A percentile compares a stretch with the other conserved stretches of the same genome.
phyloP scores from a whole-genome alignment of 2,329 filamentous ascomycete genomes.

The Penicillium sp. region DNA sequence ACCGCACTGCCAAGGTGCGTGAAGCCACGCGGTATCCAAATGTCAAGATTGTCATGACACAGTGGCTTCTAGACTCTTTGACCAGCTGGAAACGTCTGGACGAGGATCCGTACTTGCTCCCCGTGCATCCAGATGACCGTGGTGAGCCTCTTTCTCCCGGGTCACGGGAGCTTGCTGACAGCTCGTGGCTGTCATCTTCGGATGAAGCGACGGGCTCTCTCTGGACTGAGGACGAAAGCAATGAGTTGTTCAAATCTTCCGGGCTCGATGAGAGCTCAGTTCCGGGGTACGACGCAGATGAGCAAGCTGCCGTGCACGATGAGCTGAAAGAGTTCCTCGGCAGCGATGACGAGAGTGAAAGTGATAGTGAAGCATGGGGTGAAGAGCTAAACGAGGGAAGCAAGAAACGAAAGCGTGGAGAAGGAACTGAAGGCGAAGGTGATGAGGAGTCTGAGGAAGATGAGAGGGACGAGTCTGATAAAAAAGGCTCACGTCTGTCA shows the following conservation, averaged over 20 bases:
- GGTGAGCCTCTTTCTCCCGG: slow-evolving; percentile 40
- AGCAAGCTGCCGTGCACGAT: slow-evolving; percentile 62
- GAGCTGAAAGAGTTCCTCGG: slow-evolving; percentile 71
- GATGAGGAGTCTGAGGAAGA: slow-evolving; percentile 23
- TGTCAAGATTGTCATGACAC: slow-evolving; percentile 86
- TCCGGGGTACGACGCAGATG: slow-evolving; percentile 56
- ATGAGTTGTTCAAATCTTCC: slow-evolving; percentile 48
- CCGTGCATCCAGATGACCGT: slow-evolving; percentile 67
- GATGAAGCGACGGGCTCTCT: slow-evolving; percentile 48
- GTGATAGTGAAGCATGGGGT: slow-evolving; percentile 45
- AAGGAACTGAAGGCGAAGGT: slow-evolving; percentile 19
- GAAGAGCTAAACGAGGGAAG: slow-evolving; percentile 21
- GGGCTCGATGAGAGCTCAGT: slow-evolving; percentile 49
- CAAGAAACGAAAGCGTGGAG: slow-evolving; percentile 39
- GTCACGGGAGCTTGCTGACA: slow-evolving; percentile 46
- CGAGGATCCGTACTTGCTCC: slow-evolving; percentile 72
- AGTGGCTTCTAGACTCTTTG: slow-evolving; percentile 83
- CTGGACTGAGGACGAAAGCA: slow-evolving; percentile 43
- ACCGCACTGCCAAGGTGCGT: slow-evolving; percentile 84
- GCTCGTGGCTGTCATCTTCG: slow-evolving; percentile 43
- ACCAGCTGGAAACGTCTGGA: slow-evolving; percentile 77
- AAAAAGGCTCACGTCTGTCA: slow-evolving; percentile 33
- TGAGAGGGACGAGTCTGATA: slow-evolving; percentile 39
- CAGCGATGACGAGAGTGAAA: slow-evolving; percentile 47
- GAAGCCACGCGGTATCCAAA: slow-evolving; percentile 73